Evolutionary conservation across 2,329 filamentous ascomycete species (phyloP), one percentile per base, ranked within the genome.

Genomic region (Fusarium pseudonygamai): DNA sequence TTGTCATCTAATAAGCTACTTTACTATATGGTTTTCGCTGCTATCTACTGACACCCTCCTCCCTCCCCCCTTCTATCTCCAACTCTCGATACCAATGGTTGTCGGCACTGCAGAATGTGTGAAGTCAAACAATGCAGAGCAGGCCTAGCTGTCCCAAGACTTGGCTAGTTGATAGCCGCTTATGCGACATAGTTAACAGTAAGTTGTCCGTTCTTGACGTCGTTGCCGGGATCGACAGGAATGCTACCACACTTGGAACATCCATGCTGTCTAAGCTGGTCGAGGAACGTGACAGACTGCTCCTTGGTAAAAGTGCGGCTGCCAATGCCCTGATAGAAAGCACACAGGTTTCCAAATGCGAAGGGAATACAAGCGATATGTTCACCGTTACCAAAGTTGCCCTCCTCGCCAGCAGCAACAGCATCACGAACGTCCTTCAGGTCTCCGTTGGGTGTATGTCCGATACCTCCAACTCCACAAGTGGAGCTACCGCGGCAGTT

Each of bases 231-330:
- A 28, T 64, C 57, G 11, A 32, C 28, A 20, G 57, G 61, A 37
- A 64, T 64, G 16, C 57, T 62, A 15, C 61, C 61, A 18, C 61
- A 62, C 6, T 43, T 61, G 7, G 43, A 32, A n/a, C 61, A 64
- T n/a, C 57, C 37, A 52, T 62, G 57, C 24, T 62, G n/a, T 5
- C 30, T 14, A 24, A 62, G 60, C 26, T 58, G 15, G 11, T 62
- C 60, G 20, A 62, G 52, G 6, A 62, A 46, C 5, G 40, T 18
- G n/a, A 62, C 52, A 22, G 52, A 39, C 18, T 62, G 52, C 4
- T 59, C 60, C 34, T 62, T 58, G 2, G 60, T 62, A 10, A 62
- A 62, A 0, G 32, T 58, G 7, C 60, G 22, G 7, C 32, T 24
- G 1, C 60, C 52, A 40, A 62, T 62, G 3, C 2, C 2, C 26